Base-by-base conservation (phyloP, 2,329 filamentous ascomycete species). In the Purpureocillium takamizusanense region DNA sequence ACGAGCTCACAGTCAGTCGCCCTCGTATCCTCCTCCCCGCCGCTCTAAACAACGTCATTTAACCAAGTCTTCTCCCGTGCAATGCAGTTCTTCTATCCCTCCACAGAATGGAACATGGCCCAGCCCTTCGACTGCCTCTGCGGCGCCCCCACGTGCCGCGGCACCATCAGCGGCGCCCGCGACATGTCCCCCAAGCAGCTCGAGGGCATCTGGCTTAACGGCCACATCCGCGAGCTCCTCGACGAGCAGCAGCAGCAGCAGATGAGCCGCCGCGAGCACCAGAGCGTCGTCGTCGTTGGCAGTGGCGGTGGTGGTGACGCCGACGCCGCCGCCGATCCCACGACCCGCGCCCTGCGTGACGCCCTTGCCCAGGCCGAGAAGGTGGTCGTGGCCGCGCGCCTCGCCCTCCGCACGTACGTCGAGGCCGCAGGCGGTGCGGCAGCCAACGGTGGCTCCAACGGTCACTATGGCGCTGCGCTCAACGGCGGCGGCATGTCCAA, bases 71-170 rank as follows among this genome's bases (percentile, higher is more conserved):
- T 42, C 33, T 38, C 18, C 36, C 38, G 30, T 16, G 15, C 13
- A 3, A 11, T 1, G 12, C 10, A 75, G 54, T 86, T 85, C 63
- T 86, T 86, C 61, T 86, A 86, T 50, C 81, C 82, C 4, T 83
- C 78, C 38, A 85, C 81, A 2, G 82, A 86, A 60, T 86, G 80
- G 80, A 52, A 67, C 51, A 85, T 86, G 81, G 76, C 76, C 25
- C 81, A 86, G 63, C 70, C 78, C 4, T 86, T 86, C 53, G 61
- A 72, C 42, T 86, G 82, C 55, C 63, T 72, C 42, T 86, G 82
- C 54, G 67, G 69, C 44, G 67, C 66, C 4, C 47, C 63, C 1
- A 61, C 63, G 15, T 86, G 82, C 60, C 68, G 70, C 37, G 79
- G 80, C 13, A 66, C 58, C 45, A 83, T 86, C 45, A 57, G 62